A percentile compares a stretch with the other conserved stretches of the same genome.
Conservation (phyloP, 768 basidiomycete species). For the Boletus pseudopeckii region DNA sequence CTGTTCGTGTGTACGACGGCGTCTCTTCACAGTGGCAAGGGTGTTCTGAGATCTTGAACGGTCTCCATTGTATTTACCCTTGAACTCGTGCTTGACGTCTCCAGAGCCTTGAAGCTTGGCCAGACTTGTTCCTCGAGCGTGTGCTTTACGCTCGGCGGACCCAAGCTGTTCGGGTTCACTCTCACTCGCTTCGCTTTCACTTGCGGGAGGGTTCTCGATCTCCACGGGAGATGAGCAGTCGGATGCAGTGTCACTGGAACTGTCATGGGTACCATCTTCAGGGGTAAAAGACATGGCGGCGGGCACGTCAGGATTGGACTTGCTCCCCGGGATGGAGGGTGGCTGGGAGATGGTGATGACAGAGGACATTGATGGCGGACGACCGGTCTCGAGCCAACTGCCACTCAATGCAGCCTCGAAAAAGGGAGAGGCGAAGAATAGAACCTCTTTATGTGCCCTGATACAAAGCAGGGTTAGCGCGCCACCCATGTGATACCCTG, state of each 20-base stretch:
- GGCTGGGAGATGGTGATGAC: slow-evolving; percentile 83
- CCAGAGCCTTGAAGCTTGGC: slow-evolving; percentile 52
- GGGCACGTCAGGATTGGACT: slow-evolving; percentile 37
- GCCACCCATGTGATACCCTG: slow-evolving; percentile 1
- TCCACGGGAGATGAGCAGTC: slow-evolving; percentile 44
- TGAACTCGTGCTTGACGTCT: slow-evolving; percentile 23
- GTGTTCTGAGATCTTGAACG: slow-evolving; percentile 29
- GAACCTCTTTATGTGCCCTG: slow-evolving; percentile 89
- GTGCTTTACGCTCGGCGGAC: slow-evolving; percentile 30
- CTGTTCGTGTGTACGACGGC: slow-evolving; percentile 46
- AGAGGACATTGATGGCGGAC: slow-evolving; percentile 76
- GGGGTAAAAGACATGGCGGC: slow-evolving; percentile 62
- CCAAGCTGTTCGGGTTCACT: slow-evolving; percentile 32
- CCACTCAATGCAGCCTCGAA: slow-evolving; percentile 90
- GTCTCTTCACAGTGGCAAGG: slow-evolving; percentile 40
- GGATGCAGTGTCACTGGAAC: slow-evolving; percentile 27
- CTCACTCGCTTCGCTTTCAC: slow-evolving; percentile 35
- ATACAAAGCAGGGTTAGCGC: slow-evolving; percentile 1
- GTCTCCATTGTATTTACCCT: slow-evolving; percentile 19
- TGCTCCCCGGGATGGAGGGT: slow-evolving; percentile 53
- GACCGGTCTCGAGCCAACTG: slow-evolving; percentile 87
- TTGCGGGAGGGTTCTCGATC: slow-evolving; percentile 34
- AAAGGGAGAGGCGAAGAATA: slow-evolving; percentile 93
- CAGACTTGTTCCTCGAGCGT: slow-evolving; percentile 51
- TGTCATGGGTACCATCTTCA: slow-evolving; percentile 44